Evolutionary conservation across 257 asterid genomes (phyloP).

Genomic region (Haberlea rhodopensis): DNA sequence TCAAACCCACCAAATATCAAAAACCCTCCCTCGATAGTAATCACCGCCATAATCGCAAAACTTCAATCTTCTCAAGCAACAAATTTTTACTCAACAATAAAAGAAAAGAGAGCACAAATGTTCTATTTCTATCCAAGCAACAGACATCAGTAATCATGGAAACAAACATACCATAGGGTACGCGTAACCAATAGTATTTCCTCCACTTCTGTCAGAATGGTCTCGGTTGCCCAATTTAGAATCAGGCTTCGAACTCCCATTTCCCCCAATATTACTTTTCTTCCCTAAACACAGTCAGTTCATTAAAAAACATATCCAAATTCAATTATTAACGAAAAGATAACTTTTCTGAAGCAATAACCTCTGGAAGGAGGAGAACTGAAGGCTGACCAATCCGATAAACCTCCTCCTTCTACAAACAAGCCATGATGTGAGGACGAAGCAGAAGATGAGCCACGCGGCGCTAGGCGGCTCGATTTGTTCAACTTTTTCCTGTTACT

Average conservation of each 20-base stretch:
- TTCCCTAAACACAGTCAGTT: slow-evolving; percentile 38
- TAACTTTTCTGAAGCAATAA: slow-evolving; percentile 18
- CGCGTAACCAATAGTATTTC: slow-evolving; percentile 47
- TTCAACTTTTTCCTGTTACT: slow-evolving; percentile 42
- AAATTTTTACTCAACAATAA: background rate
- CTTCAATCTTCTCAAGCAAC: slow-evolving; percentile 3
- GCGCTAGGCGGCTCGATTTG: slow-evolving; percentile 45
- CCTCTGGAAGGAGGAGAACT: slow-evolving; percentile 75
- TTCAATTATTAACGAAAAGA: background rate
- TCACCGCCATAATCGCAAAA: background rate
- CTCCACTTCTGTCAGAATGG: slow-evolving; percentile 37
- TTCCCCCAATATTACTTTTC: slow-evolving; percentile 41
- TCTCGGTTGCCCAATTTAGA: slow-evolving; percentile 31
- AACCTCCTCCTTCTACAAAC: slow-evolving; percentile 76
- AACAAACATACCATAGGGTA: slow-evolving; percentile 63
- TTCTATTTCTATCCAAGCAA: background rate
- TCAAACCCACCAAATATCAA: slow-evolving; percentile 1
- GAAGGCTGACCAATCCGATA: slow-evolving; percentile 69
- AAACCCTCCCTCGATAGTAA: background rate
- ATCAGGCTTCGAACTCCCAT: slow-evolving; percentile 42
- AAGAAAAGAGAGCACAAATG: background rate
- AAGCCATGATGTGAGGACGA: slow-evolving; percentile 47
- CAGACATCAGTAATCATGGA: background rate
- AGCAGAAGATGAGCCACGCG: slow-evolving; percentile 29
- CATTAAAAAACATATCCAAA: background rate